Evolutionary conservation across 2,329 filamentous ascomycete species (phyloP), one percentile per base, ranked within the genome.

Genomic region (Phialophora verrucosa): DNA sequence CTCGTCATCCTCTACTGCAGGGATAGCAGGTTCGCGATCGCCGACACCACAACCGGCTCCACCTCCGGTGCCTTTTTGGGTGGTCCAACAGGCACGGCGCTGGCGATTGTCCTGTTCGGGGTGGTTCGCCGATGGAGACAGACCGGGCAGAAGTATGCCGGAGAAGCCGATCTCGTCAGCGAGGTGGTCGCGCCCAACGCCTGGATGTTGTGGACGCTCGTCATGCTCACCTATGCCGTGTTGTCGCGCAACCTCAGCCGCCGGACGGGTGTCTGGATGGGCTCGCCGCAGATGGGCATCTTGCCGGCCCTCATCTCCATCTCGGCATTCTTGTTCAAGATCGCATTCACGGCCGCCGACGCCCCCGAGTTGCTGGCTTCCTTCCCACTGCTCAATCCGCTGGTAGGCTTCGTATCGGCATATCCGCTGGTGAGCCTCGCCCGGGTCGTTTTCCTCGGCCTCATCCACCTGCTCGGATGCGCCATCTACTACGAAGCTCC

Each of bases 91-190:
- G 70, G 69, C n/a, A 72, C 76, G 12, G 47, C 85, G 14, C 73
- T 84, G 35, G 81, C 91, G 0, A 81, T 94, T 7, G 73, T 83
- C 1, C 79, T 87, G 7, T 85, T 91, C 61, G 86, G 93, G 42
- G 73, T 96, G 2, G 81, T 88, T 44, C 83, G 92, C 51, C 86
- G 90, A 63, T 99, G 94, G 94, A 98, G 98, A 75, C 95, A 98
- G 77, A 98, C 95, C 0, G 95, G 95, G 4, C 94, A 98, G 75
- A 99, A 99, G 77, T 93, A 92, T 73, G 90, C 95, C 1, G 93
- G 93, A n/a, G 90, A 90, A 47, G 88, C 92, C 29, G 95, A 98
- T 74, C 91, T 98, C 54, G 91, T 91, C 69, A 91, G 90, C 66
- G 82, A 78, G 4, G 90, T 92, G 74, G 82, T 96, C 62, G 80